A percentile compares a stretch with the other conserved stretches of the same genome.
These are phyloP conservation scores for Torulaspora maleeae DNA, from an alignment of 805 yeast genomes.

Conservation along the genomic window DNA sequence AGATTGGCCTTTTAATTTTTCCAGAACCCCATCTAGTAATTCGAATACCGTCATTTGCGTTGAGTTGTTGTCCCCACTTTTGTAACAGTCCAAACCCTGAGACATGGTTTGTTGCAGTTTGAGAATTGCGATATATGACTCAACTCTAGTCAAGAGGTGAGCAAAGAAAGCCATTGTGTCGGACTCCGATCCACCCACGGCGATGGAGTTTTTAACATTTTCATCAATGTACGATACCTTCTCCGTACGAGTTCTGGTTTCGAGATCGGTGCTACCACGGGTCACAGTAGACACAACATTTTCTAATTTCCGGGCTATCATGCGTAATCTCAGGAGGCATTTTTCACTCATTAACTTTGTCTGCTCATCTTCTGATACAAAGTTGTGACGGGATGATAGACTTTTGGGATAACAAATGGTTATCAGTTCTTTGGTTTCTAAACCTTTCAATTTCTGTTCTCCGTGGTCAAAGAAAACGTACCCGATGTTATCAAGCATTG, in stretches of 20 bases:
- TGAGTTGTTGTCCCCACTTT: constrained; percentile 11
- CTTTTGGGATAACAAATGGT: constrained; percentile 71
- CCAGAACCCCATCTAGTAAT: constrained; percentile 26
- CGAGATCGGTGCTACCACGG: constrained; percentile 37
- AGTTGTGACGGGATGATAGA: constrained; percentile 56
- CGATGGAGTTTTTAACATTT: constrained; percentile 6
- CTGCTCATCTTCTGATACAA: constrained; percentile 36
- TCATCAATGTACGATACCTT: constrained; percentile 11
- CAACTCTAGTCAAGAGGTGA: constrained; percentile 64
- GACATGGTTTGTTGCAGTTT: constrained; percentile 39
- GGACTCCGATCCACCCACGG: constrained; percentile 40
- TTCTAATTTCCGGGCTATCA: constrained; percentile 54
- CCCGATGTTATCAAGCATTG: constrained; percentile 62
- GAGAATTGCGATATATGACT: constrained; percentile 48
- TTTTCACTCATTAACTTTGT: constrained; percentile 35
- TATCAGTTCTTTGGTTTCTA: constrained; percentile 86
- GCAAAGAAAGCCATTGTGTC: constrained; percentile 47
- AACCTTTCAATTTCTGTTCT: constrained; percentile 84
- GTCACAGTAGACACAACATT: constrained; percentile 48
- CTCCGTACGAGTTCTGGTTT: constrained; percentile 9
- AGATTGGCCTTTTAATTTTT: constrained; percentile 3
- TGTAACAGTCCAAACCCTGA: constrained; percentile 18
- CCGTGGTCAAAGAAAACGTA: constrained; percentile 68
- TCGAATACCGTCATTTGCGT: constrained; percentile 23
- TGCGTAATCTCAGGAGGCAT: constrained; percentile 48